Conservation (phyloP, 108 stramenopile genomes). For the Skeletonema grethae region DNA sequence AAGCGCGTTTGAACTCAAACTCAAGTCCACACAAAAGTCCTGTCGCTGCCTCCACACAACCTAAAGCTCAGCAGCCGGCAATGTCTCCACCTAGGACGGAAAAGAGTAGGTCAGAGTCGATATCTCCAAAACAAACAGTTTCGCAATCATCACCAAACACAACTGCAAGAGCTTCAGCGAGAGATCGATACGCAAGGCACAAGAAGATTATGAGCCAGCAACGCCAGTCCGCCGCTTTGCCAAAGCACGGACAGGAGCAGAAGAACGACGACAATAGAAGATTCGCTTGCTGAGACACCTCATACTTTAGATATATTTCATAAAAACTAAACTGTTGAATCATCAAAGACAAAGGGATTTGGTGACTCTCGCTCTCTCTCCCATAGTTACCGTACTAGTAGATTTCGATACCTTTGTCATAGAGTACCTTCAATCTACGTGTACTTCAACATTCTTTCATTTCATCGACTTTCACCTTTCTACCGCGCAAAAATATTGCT, state of each 20-base stretch:
- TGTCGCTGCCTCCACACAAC: background rate
- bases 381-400: too few relatives aligned
- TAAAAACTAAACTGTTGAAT: background rate
- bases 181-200: slow-evolving; percentile 44
- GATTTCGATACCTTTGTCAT: too few relatives aligned
- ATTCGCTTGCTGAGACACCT: background rate
- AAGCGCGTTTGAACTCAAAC: background rate
- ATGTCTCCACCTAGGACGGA: slow-evolving; percentile 9
- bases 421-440: too few relatives aligned
- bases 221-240: background rate
- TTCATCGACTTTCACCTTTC: too few relatives aligned
- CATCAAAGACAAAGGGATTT: background rate
- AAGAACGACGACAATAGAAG: background rate
- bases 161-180: slow-evolving; percentile 27
- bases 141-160: slow-evolving; percentile 13
- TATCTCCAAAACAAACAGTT: background rate
- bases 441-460: too few relatives aligned
- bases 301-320: background rate
- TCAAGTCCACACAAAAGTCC: background rate
- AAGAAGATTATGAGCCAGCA: slow-evolving; percentile 26
- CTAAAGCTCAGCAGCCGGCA: background rate
- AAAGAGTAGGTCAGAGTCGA: background rate
- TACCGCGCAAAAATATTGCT: too few relatives aligned
- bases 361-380: too few relatives aligned
- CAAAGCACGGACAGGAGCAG: too few relatives aligned